phyloP scores from a whole-genome alignment of 164 flowering plant genomes.

The Platanus orientalis region DNA sequence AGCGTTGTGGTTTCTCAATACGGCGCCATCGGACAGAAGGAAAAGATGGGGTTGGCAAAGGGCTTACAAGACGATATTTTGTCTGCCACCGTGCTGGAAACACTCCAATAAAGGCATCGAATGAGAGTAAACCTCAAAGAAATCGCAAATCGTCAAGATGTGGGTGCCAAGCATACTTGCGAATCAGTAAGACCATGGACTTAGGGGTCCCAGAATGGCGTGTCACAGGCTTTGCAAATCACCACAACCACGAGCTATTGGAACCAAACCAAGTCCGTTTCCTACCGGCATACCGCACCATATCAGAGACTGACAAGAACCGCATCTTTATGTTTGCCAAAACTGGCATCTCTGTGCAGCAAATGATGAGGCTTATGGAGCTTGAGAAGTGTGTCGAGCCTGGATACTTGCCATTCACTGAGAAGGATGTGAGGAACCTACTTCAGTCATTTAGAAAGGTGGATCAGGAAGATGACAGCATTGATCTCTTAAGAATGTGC shows the following conservation, averaged over 20 bases:
- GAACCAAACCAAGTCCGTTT: constrained; percentile 38
- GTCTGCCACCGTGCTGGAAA: constrained; percentile 41
- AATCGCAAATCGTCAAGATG: constrained; percentile 39
- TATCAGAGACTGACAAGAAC: constrained; percentile 36
- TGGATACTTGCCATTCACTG: constrained; percentile 37
- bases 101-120: constrained; percentile 34
- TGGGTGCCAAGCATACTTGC: constrained; percentile 40
- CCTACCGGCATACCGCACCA: constrained; percentile 40
- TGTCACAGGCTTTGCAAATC: constrained; percentile 37
- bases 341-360: constrained; percentile 39
- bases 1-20: constrained; percentile 37
- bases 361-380: constrained; percentile 34
- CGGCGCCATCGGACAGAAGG: constrained; percentile 35
- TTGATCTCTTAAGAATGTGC: constrained; percentile 36
- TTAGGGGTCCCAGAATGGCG: constrained; percentile 34
- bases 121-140: constrained; percentile 33
- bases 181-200: constrained; percentile 30
- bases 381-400: constrained; percentile 37
- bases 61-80: constrained; percentile 34
- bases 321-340: constrained; percentile 34
- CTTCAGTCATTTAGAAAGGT: constrained; percentile 32
- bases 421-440: constrained; percentile 39
- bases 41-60: constrained; percentile 22
- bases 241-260: constrained; percentile 39
- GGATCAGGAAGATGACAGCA: constrained; percentile 31